Evolutionary conservation across 352 stramenopile genomes (phyloP).

Genomic region (Pythium biforme): DNA sequence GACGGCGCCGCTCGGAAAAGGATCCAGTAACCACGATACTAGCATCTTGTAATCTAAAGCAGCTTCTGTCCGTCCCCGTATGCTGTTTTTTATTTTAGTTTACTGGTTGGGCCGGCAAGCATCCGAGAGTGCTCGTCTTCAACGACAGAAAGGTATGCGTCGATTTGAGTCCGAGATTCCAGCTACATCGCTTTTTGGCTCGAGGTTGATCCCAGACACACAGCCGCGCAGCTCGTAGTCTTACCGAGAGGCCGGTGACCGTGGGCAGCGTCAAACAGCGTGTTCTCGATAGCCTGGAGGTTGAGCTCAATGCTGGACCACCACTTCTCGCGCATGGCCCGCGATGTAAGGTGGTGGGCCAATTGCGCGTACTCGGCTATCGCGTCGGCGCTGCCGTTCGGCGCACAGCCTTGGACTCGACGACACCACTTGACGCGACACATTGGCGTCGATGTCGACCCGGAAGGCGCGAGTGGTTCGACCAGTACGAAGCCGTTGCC

Average conservation of each 20-base stretch:
- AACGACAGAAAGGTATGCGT: too few relatives aligned
- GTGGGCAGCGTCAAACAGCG: background rate
- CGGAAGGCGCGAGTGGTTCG: background rate
- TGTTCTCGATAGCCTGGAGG: slow-evolving; percentile 6
- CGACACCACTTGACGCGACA: slow-evolving; percentile 8
- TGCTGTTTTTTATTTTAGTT: too few relatives aligned
- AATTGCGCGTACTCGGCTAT: background rate
- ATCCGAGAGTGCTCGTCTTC: too few relatives aligned
- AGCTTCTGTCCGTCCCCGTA: too few relatives aligned
- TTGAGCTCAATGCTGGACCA: background rate
- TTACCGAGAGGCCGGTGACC: background rate
- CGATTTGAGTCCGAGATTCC: too few relatives aligned
- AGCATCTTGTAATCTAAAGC: too few relatives aligned
- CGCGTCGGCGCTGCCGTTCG: background rate
- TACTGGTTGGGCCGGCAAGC: too few relatives aligned
- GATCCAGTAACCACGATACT: background rate
- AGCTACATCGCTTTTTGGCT: too few relatives aligned
- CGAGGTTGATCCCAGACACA: background rate
- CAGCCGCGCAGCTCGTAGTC: background rate
- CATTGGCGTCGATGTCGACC: background rate
- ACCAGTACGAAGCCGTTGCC: slow-evolving; percentile 4
- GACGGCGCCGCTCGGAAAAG: background rate
- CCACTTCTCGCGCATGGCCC: background rate
- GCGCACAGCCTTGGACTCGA: background rate
- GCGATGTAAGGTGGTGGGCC: background rate